Conservation (phyloP, 2,329 filamentous ascomycete genomes). For the Lachnellula hyalina region DNA sequence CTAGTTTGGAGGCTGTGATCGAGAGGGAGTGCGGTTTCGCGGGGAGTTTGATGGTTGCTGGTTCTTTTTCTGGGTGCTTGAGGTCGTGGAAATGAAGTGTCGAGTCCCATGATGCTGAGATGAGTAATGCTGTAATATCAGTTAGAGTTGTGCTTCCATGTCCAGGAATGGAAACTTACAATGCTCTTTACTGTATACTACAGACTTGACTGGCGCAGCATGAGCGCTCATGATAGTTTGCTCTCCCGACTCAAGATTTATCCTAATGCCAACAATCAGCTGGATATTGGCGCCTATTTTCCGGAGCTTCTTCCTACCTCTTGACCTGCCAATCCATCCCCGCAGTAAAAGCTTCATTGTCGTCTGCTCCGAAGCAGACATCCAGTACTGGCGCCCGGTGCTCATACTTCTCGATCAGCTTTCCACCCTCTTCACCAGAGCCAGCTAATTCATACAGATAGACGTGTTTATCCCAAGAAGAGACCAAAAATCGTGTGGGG, state of each 20-base stretch:
- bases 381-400: slow-evolving; percentile 84
- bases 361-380: slow-evolving; percentile 80
- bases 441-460: slow-evolving; percentile 73
- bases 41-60: slow-evolving; percentile 66
- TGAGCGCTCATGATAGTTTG: slow-evolving; percentile 76
- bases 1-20: slow-evolving; percentile 70
- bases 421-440: slow-evolving; percentile 46
- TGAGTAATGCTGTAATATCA: slow-evolving; percentile 54
- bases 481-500: slow-evolving; percentile 74
- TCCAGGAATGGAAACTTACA: slow-evolving; percentile 38
- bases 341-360: slow-evolving; percentile 78
- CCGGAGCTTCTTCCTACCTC: slow-evolving; percentile 42
- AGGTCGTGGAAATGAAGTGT: slow-evolving; percentile 81
- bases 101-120: slow-evolving; percentile 91
- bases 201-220: slow-evolving; percentile 69
- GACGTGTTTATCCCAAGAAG: slow-evolving; percentile 90
- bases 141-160: slow-evolving; percentile 4
- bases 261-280: slow-evolving; percentile 34
- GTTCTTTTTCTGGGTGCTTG: slow-evolving; percentile 43
- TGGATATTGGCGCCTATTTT: not conserved
- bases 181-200: slow-evolving; percentile 74
- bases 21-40: slow-evolving; percentile 88
- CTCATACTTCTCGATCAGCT: slow-evolving; percentile 67
- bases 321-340: slow-evolving; percentile 84
- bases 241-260: slow-evolving; percentile 67